phyloP scores from a whole-genome alignment of 2,329 filamentous ascomycete species.

The Samsoniella hepiali region DNA sequence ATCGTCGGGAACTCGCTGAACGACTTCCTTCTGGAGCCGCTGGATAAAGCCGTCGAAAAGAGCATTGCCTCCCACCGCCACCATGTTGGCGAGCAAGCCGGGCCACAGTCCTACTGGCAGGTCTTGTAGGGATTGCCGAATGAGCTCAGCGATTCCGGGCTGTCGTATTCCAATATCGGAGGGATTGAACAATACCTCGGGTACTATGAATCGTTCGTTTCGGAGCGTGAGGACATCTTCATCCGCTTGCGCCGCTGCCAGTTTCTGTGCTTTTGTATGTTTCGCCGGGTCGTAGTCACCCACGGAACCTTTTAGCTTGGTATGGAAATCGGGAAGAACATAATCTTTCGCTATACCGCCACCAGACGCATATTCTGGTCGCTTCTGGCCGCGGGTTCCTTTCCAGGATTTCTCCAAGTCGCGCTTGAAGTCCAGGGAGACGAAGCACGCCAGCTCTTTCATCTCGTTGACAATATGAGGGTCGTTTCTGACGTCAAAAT shows the following conservation, averaged over 20 bases:
- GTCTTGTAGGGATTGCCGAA: slow-evolving; percentile 71
- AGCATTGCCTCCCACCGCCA: slow-evolving; percentile 85
- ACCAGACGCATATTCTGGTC: slow-evolving; percentile 47
- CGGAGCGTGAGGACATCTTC: slow-evolving; percentile 85
- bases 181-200: slow-evolving; percentile 85
- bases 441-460: slow-evolving; percentile 85
- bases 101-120: slow-evolving; percentile 83
- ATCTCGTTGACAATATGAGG: slow-evolving; percentile 92
- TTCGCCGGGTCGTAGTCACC: slow-evolving; percentile 71
- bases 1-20: slow-evolving; percentile 68
- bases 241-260: slow-evolving; percentile 39
- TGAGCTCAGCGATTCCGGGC: slow-evolving; percentile 75
- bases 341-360: slow-evolving; percentile 80
- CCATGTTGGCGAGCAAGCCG: slow-evolving; percentile 77
- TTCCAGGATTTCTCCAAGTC: slow-evolving; percentile 87
- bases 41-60: slow-evolving; percentile 78
- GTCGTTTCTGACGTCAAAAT: slow-evolving; percentile 95
- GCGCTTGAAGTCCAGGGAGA: slow-evolving; percentile 69
- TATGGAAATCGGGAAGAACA: slow-evolving; percentile 77
- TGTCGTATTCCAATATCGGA: slow-evolving; percentile 81
- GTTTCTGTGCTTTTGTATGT: slow-evolving; percentile 50
- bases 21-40: slow-evolving; percentile 71
- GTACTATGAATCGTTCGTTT: slow-evolving; percentile 88
- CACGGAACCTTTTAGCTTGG: slow-evolving; percentile 60
- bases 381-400: slow-evolving; percentile 59